Percentiles rank a stretch among this genome's conserved stretches.
These are phyloP conservation scores for Gaultheria prostrata DNA, from an alignment of 148 eudicot species.

Conservation along the genomic window DNA sequence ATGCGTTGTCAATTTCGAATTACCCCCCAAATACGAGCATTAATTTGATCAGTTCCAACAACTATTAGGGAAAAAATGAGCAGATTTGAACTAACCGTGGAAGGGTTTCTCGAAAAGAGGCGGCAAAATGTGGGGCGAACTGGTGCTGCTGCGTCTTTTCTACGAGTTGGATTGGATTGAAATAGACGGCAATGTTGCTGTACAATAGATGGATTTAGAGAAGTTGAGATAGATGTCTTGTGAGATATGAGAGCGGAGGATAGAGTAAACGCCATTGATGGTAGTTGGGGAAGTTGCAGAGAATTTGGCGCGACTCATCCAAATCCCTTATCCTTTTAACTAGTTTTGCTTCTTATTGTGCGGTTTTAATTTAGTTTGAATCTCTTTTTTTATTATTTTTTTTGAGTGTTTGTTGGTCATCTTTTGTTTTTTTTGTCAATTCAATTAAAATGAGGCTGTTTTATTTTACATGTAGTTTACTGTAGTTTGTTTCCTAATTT, in stretches of 20 bases:
- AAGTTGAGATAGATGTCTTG: slow-evolving; percentile 6
- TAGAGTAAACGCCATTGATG: slow-evolving; percentile 47
- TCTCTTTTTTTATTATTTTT: too few relatives aligned
- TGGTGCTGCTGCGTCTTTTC: neutral
- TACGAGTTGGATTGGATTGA: slow-evolving; percentile 14
- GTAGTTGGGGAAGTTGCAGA: slow-evolving; percentile 13
- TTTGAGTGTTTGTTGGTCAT: too few relatives aligned
- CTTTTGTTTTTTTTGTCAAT: too few relatives aligned
- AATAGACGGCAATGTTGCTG: slow-evolving; percentile 11
- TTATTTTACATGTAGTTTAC: too few relatives aligned
- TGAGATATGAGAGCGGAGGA: slow-evolving; percentile 25
- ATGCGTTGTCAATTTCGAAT: neutral
- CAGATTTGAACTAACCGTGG: slow-evolving; percentile 30
- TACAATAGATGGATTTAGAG: neutral
- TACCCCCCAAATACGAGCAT: neutral
- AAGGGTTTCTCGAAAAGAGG: slow-evolving; percentile 20
- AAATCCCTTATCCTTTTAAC: slow-evolving; percentile 26
- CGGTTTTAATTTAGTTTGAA: too few relatives aligned
- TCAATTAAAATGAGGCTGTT: too few relatives aligned
- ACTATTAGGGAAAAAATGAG: neutral
- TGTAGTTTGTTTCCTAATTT: too few relatives aligned
- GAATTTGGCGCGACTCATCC: slow-evolving; percentile 40
- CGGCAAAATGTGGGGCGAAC: slow-evolving; percentile 12
- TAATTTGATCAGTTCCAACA: neutral
- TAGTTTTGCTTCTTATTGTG: too few relatives aligned